Conservation (phyloP, 495 filamentous ascomycete genomes). For the Paragyromitra xinjiangensis region DNA sequence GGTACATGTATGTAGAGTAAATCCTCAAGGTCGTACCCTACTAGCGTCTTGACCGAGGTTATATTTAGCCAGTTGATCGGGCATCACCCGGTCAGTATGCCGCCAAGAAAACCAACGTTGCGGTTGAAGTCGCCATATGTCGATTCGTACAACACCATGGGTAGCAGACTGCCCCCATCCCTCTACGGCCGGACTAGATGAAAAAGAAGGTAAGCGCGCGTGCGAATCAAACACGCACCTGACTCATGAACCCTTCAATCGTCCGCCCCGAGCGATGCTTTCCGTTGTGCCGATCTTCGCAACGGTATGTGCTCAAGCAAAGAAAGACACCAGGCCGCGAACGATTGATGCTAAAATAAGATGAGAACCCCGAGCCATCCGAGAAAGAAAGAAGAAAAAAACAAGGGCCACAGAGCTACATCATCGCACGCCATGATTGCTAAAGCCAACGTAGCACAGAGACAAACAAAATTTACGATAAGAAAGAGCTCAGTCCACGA, state of each 20-base stretch:
- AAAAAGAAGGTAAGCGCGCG: slow-evolving; percentile 32
- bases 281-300: slow-evolving; percentile 4
- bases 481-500: slow-evolving; percentile 14
- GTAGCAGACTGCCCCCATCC: slow-evolving; percentile 27
- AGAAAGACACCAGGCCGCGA: slow-evolving; percentile 17
- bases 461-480: slow-evolving; percentile 26
- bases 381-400: slow-evolving; percentile 17
- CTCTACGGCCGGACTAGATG: slow-evolving; percentile 15
- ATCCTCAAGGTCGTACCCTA: slow-evolving; percentile 1
- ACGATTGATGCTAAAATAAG: slow-evolving; percentile 43
- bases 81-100: slow-evolving; percentile 31
- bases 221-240: slow-evolving; percentile 43
- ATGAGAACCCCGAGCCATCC: slow-evolving; percentile 22
- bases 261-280: slow-evolving; percentile 21
- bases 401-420: slow-evolving; percentile 17
- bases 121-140: slow-evolving; percentile 45
- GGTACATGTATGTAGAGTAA: background rate
- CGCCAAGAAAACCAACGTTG: slow-evolving; percentile 40
- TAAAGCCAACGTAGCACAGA: slow-evolving; percentile 25
- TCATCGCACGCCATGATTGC: slow-evolving; percentile 24
- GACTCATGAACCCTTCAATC: slow-evolving; percentile 35
- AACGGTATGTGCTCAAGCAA: slow-evolving; percentile 23
- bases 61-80: slow-evolving; percentile 46
- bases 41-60: slow-evolving; percentile 24
- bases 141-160: slow-evolving; percentile 27